phyloP scores from a whole-genome alignment of 1,139 yeast genomes.

The Yamadazyma buinensis region DNA sequence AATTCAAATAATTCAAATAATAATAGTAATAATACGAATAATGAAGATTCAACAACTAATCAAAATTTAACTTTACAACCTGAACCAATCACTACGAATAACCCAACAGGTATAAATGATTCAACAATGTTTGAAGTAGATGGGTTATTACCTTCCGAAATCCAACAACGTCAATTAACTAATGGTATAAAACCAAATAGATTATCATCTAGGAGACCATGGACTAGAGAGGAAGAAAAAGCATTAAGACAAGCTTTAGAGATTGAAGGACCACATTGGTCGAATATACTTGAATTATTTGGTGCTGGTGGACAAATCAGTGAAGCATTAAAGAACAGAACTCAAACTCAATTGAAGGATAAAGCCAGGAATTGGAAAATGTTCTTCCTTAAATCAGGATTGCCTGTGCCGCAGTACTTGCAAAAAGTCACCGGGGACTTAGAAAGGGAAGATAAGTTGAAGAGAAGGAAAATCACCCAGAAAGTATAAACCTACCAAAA shows the following conservation, averaged over 20 bases:
- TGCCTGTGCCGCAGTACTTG: conserved; percentile 74
- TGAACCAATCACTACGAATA: not conserved
- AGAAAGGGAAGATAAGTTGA: conserved; percentile 47
- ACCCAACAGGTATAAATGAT: conserved; percentile 6
- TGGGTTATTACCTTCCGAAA: conserved; percentile 43
- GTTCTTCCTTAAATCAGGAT: conserved; percentile 68
- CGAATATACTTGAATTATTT: conserved; percentile 77
- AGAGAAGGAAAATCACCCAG: conserved; percentile 38
- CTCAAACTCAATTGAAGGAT: conserved; percentile 89
- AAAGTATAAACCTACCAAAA: too few species aligned
- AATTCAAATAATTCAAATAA: too few species aligned
- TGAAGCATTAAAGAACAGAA: conserved; percentile 80
- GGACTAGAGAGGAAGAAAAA: conserved; percentile 88
- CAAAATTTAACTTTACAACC: not conserved
- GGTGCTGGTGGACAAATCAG: conserved; percentile 90
- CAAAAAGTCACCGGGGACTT: conserved; percentile 83
- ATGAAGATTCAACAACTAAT: not conserved
- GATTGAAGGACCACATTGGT: conserved; percentile 89
- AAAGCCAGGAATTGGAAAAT: conserved; percentile 95
- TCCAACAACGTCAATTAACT: conserved; percentile 42
- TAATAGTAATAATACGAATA: not conserved
- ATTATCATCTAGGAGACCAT: conserved; percentile 52
- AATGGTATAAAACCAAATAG: conserved; percentile 25
- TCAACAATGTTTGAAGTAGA: conserved; percentile 5
- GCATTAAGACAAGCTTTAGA: conserved; percentile 81